Evolutionary conservation across 805 yeast genomes (phyloP), one percentile per base, ranked within the genome.

Genomic region (Zygotorulaspora chibaensis): DNA sequence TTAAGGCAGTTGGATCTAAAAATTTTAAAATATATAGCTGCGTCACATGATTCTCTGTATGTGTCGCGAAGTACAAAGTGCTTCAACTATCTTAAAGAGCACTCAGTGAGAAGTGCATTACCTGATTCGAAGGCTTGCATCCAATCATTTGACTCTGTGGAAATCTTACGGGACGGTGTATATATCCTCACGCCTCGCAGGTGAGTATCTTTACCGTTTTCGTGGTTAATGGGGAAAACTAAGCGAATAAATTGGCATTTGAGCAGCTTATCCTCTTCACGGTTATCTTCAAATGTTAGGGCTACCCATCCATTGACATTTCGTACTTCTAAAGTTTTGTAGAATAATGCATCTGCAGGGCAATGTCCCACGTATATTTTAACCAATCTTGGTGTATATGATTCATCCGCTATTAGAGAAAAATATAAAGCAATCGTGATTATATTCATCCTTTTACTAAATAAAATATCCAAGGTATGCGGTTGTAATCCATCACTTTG

Each of bases 141-240:
- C 45, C 47, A 43, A 23, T 45, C 52, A n/a, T 42, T 40, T 15
- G 46, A 38, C n/a, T 45, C 52, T 3, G 42, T 42, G 13, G 52
- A 38, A 7, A 30, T 30, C 25, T 48, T 48, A 29, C 42, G 45
- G 37, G 46, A 42, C 28, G 52, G 45, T 3, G 55, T 43, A 40
- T 50, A 64, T 9, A 62, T 23, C 17, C 80, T 79, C 13, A 90
- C 72, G 0, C 89, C 84, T 38, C 99, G 67, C 9, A 93, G 70
- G 62, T 89, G 98, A 0, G 96, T 83, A 63, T 93, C 99, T 59
- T 91, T 93, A 38, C 99, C 99, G 59, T 87, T 89, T 60, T 90
- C 97, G 57, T 88, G 96, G 57, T 95, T 93, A 1, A 56, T 44
- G 8, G 66, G 66, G 40, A 66, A 62, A 9, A 48, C 52, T 13